A percentile compares a stretch with the other conserved stretches of the same genome.
Conservation (phyloP, 1,284 basidiomycete genomes). For the Ceratorhiza oryzae-sativae region DNA sequence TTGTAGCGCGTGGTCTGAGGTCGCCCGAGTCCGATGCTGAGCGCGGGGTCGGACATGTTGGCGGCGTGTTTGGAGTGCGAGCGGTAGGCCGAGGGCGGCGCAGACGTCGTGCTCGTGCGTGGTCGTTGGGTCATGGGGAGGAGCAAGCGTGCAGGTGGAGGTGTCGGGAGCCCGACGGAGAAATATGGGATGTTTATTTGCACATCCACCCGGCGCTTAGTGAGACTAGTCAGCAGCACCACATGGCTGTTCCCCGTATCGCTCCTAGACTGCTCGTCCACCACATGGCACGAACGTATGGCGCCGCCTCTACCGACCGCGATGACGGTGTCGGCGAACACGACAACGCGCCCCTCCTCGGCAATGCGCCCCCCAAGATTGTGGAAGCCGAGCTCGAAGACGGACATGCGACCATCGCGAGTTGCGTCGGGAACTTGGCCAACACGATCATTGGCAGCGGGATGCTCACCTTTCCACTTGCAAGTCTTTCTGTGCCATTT, state of each 20-base stretch:
- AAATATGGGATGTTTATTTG: background rate
- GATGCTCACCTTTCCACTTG: conserved; percentile 84
- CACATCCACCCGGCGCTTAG: conserved; percentile 2
- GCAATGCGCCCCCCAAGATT: conserved; percentile 6
- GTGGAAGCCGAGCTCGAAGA: conserved; percentile 50
- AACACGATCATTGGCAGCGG: conserved; percentile 92
- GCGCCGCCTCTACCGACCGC: conserved; percentile 15
- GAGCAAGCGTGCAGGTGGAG: no score
- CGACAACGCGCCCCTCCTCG: conserved; percentile 24
- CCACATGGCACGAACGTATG: conserved; percentile 26
- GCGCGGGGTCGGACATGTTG: conserved; percentile 1
- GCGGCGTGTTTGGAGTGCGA: background rate
- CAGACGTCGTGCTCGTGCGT: background rate
- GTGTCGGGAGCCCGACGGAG: background rate
- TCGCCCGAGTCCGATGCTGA: conserved; percentile 6
- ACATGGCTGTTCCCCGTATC: background rate
- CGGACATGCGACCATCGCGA: conserved; percentile 69
- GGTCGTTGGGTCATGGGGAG: conserved; percentile 4
- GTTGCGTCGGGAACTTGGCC: conserved; percentile 76
- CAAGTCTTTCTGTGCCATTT: conserved; percentile 49
- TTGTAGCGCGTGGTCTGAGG: conserved; percentile 5
- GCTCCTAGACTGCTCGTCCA: background rate
- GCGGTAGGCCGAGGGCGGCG: background rate
- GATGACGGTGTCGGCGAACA: conserved; percentile 13
- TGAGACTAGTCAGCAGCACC: background rate